Conservation (phyloP, 768 basidiomycete genomes). For the Clavaria fumosa region DNA sequence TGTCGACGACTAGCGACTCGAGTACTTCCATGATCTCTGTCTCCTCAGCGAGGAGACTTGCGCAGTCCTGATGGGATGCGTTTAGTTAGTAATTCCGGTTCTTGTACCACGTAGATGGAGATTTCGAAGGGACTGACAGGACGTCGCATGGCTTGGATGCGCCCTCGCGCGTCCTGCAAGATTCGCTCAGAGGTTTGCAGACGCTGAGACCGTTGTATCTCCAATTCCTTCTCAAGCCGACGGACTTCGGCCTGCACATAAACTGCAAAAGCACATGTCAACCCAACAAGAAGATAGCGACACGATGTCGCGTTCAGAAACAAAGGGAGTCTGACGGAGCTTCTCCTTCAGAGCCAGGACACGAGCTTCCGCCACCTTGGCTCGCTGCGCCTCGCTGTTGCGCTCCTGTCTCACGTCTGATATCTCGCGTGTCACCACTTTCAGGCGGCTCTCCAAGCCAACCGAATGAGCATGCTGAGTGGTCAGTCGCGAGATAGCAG, state of each 20-base stretch:
- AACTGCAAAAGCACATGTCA: constrained; percentile 23
- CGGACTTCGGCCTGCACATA: constrained; percentile 56
- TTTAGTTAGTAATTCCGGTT: not conserved
- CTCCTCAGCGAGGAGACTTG: constrained; percentile 31
- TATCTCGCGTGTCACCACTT: constrained; percentile 51
- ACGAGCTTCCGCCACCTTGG: constrained; percentile 51
- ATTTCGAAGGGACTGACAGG: constrained; percentile 28
- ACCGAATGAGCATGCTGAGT: constrained; percentile 54
- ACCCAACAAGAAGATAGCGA: constrained; percentile 1
- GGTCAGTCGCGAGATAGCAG: constrained; percentile 48
- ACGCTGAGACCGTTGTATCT: constrained; percentile 42
- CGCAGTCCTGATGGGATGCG: constrained; percentile 28
- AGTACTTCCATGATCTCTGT: constrained; percentile 53
- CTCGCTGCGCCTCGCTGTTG: constrained; percentile 51
- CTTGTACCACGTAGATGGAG: not conserved
- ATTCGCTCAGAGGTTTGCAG: constrained; percentile 54
- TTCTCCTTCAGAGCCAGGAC: constrained; percentile 51
- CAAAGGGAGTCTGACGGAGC: constrained; percentile 30
- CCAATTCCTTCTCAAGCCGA: constrained; percentile 46
- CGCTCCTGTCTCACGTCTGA: constrained; percentile 79
- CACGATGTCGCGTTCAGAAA: not conserved
- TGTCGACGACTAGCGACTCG: constrained; percentile 76
- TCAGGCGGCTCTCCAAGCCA: constrained; percentile 54
- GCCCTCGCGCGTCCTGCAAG: constrained; percentile 46
- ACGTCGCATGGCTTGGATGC: constrained; percentile 43